Evolutionary conservation across 2,329 filamentous ascomycete species (phyloP).

Genomic region (Pyrenochaeta sp.): DNA sequence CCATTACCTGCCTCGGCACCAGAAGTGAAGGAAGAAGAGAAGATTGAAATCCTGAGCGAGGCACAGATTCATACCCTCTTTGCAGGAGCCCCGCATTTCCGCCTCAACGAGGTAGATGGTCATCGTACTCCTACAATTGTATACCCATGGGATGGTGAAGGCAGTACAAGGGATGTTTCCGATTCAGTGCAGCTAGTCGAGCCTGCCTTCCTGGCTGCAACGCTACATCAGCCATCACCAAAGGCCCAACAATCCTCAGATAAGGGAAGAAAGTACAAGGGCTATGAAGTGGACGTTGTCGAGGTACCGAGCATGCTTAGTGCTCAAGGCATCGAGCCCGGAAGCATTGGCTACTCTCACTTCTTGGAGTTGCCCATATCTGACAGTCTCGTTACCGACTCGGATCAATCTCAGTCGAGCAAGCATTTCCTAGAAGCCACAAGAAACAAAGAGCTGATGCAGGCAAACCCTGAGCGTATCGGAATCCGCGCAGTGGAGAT

Average conservation of each 20-base stretch:
- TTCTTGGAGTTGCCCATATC: slow-evolving; percentile 72
- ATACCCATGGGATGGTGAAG: slow-evolving; percentile 70
- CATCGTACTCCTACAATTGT: slow-evolving; percentile 70
- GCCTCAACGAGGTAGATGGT: slow-evolving; percentile 67
- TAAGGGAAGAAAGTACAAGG: slow-evolving; percentile 26
- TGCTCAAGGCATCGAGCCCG: slow-evolving; percentile 75
- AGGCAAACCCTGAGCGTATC: slow-evolving; percentile 47
- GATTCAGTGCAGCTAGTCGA: slow-evolving; percentile 55
- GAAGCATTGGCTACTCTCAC: slow-evolving; percentile 73
- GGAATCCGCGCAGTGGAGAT: slow-evolving; percentile 49
- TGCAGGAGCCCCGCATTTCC: slow-evolving; percentile 78
- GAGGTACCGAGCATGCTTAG: slow-evolving; percentile 76
- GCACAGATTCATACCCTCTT: slow-evolving; percentile 74
- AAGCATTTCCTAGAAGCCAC: slow-evolving; percentile 37
- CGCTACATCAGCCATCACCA: slow-evolving; percentile 33
- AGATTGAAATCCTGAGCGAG: slow-evolving; percentile 46
- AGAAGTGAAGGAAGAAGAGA: slow-evolving; percentile 22
- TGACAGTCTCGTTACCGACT: slow-evolving; percentile 66
- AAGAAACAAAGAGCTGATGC: slow-evolving; percentile 57
- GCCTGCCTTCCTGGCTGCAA: slow-evolving; percentile 49
- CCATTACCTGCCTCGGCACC: slow-evolving; percentile 20
- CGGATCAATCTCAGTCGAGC: slow-evolving; percentile 59
- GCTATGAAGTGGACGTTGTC: slow-evolving; percentile 43
- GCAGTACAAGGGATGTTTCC: slow-evolving; percentile 69
- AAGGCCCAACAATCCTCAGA: slow-evolving; percentile 19